These are phyloP conservation scores for Aleurites moluccanus DNA, from an alignment of 441 rosid species.

Conservation along the genomic window DNA sequence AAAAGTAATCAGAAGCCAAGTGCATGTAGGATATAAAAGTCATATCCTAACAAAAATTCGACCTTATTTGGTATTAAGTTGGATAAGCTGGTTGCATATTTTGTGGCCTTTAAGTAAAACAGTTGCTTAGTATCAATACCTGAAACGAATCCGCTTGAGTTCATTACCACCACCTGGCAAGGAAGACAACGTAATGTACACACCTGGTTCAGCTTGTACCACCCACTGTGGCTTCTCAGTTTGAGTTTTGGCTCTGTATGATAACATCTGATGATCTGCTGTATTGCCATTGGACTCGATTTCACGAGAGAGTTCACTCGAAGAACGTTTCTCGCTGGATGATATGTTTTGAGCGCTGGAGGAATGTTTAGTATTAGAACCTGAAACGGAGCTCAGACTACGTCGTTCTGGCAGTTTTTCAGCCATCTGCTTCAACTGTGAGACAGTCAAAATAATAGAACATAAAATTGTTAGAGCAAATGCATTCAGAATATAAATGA, in stretches of 20 bases:
- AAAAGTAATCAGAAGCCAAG: constrained; percentile 1
- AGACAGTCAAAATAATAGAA: constrained; percentile 24
- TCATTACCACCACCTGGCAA: constrained; percentile 65
- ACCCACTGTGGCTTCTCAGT: constrained; percentile 51
- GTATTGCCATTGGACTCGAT: constrained; percentile 35
- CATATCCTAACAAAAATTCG: not conserved
- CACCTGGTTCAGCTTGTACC: constrained; percentile 80
- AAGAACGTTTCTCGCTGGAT: constrained; percentile 32
- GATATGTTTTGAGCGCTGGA: constrained; percentile 26
- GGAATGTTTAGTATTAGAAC: constrained; percentile 29
- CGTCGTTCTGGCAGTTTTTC: constrained; percentile 43
- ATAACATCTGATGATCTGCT: constrained; percentile 30
- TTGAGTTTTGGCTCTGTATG: constrained; percentile 44
- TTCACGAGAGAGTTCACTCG: constrained; percentile 40
- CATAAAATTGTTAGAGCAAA: not conserved
- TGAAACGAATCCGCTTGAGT: constrained; percentile 84
- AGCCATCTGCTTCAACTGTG: constrained; percentile 69
- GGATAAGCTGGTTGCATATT: not conserved
- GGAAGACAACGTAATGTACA: constrained; percentile 61
- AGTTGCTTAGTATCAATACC: constrained; percentile 40
- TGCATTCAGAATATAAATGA: not conserved
- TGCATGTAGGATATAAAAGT: not conserved
- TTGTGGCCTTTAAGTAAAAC: constrained; percentile 12
- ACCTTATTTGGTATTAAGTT: not conserved
- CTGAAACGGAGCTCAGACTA: constrained; percentile 30